A percentile compares a stretch with the other conserved stretches of the same genome.
phyloP scores from a whole-genome alignment of 2,329 filamentous ascomycete species.

The Monosporascus sp. region DNA sequence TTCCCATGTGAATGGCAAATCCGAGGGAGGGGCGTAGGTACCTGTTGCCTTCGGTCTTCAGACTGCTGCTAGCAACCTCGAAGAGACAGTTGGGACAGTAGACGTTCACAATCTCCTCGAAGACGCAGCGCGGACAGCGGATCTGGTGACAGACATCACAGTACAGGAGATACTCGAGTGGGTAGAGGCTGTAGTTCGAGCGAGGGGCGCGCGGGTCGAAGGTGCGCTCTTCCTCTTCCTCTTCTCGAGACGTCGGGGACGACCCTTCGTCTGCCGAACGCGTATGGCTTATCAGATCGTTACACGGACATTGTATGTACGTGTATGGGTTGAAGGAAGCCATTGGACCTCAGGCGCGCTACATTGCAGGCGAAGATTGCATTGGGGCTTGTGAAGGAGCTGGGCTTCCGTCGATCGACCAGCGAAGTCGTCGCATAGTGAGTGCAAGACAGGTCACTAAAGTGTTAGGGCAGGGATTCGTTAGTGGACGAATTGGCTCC shows the following conservation, averaged over 20 bases:
- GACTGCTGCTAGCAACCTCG: slow-evolving; percentile 87
- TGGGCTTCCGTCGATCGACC: too few species aligned
- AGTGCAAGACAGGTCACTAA: not conserved
- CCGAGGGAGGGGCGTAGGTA: slow-evolving; percentile 35
- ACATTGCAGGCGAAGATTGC: slow-evolving; percentile 4
- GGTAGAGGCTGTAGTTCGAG: slow-evolving; percentile 87
- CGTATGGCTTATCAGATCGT: slow-evolving; percentile 16
- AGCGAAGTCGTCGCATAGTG: too few species aligned
- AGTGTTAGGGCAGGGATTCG: not conserved
- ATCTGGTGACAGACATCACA: slow-evolving; percentile 98
- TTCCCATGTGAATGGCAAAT: not conserved
- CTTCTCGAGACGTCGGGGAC: not conserved
- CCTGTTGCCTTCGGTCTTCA: slow-evolving; percentile 91
- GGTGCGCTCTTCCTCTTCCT: slow-evolving; percentile 57
- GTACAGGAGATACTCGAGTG: slow-evolving; percentile 88
- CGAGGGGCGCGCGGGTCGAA: slow-evolving; percentile 83
- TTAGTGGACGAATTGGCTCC: not conserved
- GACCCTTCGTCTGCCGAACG: slow-evolving; percentile 25
- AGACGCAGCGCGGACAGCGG: slow-evolving; percentile 84
- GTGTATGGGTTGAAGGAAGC: slow-evolving; percentile 54
- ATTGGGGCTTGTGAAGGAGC: not conserved
- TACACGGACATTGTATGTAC: slow-evolving; percentile 62
- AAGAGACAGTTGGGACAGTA: slow-evolving; percentile 95
- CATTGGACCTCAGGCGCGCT: slow-evolving; percentile 30
- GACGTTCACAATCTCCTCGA: slow-evolving; percentile 90